Evolutionary conservation across 2,329 filamentous ascomycete species (phyloP).

Genomic region (Raffaelea deltoideospora): DNA sequence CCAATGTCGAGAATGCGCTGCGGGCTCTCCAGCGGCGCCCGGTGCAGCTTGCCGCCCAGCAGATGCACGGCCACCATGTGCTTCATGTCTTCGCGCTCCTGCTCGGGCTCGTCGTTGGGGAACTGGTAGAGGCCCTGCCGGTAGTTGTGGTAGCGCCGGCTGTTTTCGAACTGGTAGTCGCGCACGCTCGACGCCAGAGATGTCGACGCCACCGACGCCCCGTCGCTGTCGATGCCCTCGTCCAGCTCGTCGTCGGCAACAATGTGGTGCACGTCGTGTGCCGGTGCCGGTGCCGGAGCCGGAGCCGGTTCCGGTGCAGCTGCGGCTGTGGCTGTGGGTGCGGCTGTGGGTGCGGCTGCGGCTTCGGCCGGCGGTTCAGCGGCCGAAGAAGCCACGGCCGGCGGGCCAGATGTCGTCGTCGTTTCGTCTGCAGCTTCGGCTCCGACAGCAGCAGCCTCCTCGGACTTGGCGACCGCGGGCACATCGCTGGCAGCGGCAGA

Average conservation of each 20-base stretch:
- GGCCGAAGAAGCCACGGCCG: not conserved
- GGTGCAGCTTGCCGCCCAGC: slow-evolving; percentile 31
- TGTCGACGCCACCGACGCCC: slow-evolving; percentile 9
- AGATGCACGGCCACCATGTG: slow-evolving; percentile 35
- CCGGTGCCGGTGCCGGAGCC: not conserved
- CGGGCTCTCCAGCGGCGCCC: slow-evolving; percentile 23
- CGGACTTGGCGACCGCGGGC: no score
- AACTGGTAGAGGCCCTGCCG: slow-evolving; percentile 13
- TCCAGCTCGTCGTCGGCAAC: slow-evolving; percentile 8
- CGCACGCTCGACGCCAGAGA: slow-evolving; percentile 12
- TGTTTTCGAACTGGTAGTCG: slow-evolving; percentile 14
- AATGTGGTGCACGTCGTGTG: not conserved
- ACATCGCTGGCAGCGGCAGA: no score
- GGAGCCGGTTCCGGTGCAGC: not conserved
- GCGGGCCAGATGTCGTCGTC: no score
- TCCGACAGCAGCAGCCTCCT: no score
- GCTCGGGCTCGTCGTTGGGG: slow-evolving; percentile 27
- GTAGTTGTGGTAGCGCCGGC: slow-evolving; percentile 14
- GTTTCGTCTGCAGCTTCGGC: not conserved
- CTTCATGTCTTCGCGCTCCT: slow-evolving; percentile 30
- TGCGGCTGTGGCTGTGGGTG: not conserved
- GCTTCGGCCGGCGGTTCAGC: not conserved
- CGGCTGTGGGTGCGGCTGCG: not conserved
- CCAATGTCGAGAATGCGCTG: slow-evolving; percentile 14
- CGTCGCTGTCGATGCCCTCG: slow-evolving; percentile 6